Base-by-base conservation (phyloP, 345 rosid species). In the Eucalyptus polybractea region DNA sequence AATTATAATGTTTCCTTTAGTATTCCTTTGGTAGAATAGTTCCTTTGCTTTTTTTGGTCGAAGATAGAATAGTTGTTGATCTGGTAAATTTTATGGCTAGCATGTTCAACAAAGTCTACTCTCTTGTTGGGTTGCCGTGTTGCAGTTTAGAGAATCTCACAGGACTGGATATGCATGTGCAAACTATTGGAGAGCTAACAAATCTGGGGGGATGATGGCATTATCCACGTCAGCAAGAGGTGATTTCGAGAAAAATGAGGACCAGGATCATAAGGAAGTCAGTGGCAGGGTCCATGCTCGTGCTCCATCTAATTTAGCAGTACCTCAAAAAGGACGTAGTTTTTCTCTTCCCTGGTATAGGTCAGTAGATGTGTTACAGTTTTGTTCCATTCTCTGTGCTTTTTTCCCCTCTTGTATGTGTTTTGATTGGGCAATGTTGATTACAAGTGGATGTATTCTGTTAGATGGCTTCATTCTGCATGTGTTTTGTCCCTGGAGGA, bases 291-390 rank as follows among this genome's bases (percentile, higher is more conserved):
- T 92, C 91, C 86, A 56, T 87, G 29, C 62, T 86, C 53, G 10
- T 88, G 87, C 88, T 65, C 27, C 58, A 37, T 24, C 88, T 88
- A 91, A 56, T 89, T 89, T 90, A 27, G 69, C 89, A 80, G 87
- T 86, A 87, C 81, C 91, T 92, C 95, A 87, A 22, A 89, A 87
- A 88, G 94, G 95, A 90, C 91, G 86, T 87, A 90, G 88, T 89
- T 91, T 90, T 93, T 92, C 93, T 8, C 94, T 93, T 83, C 93
- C 95, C 80, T 92, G 94, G 95, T 91, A 91, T 88, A 95, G 96
- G 99, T 95, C 85, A 93, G 97, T 94, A 56, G 80, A 25, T 37
- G 42, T 22, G 42, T 45, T 86, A 67, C 62, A 89, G 54, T 33
- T 86, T 44, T 1, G 7, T 40, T 6, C 7, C 85, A 76, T 21